These are phyloP conservation scores for Candida krabiensis DNA, from an alignment of 805 yeast genomes.

Conservation along the genomic window DNA sequence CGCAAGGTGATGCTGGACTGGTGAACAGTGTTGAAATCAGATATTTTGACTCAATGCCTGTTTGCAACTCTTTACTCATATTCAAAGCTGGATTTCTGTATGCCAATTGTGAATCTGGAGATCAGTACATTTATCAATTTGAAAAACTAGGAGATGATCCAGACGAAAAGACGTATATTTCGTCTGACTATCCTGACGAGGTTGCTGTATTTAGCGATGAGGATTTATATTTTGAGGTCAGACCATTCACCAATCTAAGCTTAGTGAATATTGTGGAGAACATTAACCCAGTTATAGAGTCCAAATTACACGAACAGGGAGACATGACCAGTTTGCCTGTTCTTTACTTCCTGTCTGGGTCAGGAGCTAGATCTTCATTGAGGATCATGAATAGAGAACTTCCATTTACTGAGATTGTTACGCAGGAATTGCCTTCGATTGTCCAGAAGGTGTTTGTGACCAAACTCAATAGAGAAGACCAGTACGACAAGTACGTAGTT, in stretches of 20 bases:
- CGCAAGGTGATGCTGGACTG: conserved; percentile 32
- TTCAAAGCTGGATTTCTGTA: conserved; percentile 76
- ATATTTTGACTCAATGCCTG: conserved; percentile 78
- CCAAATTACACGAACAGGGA: conserved; percentile 36
- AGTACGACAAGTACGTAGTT: conserved; percentile 61
- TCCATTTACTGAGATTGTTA: conserved; percentile 59
- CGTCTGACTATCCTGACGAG: conserved; percentile 36
- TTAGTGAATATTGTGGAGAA: conserved; percentile 51
- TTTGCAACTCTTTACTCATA: conserved; percentile 54
- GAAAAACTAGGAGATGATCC: conserved; percentile 64
- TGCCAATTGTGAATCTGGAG: conserved; percentile 61
- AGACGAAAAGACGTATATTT: conserved; percentile 35
- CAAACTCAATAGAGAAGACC: conserved; percentile 42
- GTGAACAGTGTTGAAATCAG: conserved; percentile 48
- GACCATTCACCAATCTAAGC: conserved; percentile 54
- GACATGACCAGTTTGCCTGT: conserved; percentile 39
- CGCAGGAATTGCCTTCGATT: conserved; percentile 70
- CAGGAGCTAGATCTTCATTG: conserved; percentile 45
- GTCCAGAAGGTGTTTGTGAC: conserved; percentile 69
- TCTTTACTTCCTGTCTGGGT: conserved; percentile 43
- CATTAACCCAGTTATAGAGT: conserved; percentile 54
- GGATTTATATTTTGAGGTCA: conserved; percentile 29
- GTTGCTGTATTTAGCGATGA: conserved; percentile 28
- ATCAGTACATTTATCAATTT: conserved; percentile 74
- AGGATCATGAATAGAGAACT: conserved; percentile 57